phyloP scores from a whole-genome alignment of 805 yeast species.

The Sugiyamaella chiloensis region DNA sequence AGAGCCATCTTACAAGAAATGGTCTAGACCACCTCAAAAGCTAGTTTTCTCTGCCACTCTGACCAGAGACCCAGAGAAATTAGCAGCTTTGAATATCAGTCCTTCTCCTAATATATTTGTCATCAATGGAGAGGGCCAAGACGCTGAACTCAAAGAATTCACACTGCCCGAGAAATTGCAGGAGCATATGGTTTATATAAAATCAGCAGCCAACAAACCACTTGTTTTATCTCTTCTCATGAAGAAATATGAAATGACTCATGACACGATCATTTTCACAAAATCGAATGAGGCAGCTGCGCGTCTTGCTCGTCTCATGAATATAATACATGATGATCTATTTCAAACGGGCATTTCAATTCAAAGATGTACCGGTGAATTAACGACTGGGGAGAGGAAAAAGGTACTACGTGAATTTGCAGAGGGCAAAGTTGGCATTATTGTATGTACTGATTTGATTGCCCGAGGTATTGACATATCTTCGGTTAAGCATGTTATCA shows the following conservation, averaged over 20 bases:
- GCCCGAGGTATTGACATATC: conserved; percentile 92
- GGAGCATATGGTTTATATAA: conserved; percentile 35
- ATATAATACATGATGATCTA: conserved; percentile 37
- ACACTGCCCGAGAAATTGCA: conserved; percentile 35
- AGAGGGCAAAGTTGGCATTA: conserved; percentile 47
- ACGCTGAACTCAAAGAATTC: conserved; percentile 30
- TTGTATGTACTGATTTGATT: conserved; percentile 81
- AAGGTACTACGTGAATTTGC: conserved; percentile 60
- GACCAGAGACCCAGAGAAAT: conserved; percentile 86
- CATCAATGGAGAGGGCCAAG: conserved; percentile 55
- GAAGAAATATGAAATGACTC: conserved; percentile 30
- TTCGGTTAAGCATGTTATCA: conserved; percentile 69
- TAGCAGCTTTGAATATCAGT: conserved; percentile 62
- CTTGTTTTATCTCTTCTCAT: conserved; percentile 61
- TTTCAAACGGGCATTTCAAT: conserved; percentile 21
- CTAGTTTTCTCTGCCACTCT: conserved; percentile 89
- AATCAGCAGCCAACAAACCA: conserved; percentile 56
- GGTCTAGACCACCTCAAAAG: conserved; percentile 50
- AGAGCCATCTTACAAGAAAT: conserved; percentile 14
- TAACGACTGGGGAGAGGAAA: conserved; percentile 44
- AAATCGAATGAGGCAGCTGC: conserved; percentile 83
- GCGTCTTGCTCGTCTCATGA: conserved; percentile 64
- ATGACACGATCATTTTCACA: conserved; percentile 57
- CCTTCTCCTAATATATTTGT: conserved; percentile 69
- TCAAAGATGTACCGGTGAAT: conserved; percentile 38